Evolutionary conservation across 345 rosid species (phyloP).

Genomic region (Melaleuca quinquenervia): DNA sequence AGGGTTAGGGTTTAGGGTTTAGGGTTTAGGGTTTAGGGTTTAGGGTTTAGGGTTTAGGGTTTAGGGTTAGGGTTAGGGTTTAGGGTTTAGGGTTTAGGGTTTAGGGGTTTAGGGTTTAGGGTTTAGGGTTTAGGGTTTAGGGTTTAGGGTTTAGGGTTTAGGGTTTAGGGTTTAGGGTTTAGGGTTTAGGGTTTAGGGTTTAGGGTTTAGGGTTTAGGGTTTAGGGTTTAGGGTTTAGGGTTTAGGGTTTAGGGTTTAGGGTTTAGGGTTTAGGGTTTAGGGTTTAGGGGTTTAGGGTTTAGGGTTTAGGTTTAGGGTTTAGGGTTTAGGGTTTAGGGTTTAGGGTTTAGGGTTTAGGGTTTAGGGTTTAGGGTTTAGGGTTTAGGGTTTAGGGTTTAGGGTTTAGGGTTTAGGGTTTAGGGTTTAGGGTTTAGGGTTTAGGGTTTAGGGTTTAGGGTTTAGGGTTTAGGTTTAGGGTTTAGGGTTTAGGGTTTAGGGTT

Average conservation of each 20-base stretch:
- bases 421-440: constrained; percentile 10
- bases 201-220: constrained; percentile 15
- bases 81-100: constrained; percentile 8
- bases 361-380: constrained; percentile 9
- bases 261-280: constrained; percentile 5
- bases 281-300: not conserved
- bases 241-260: constrained; percentile 9
- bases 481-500: constrained; percentile 9
- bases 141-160: constrained; percentile 13
- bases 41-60: constrained; percentile 5
- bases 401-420: constrained; percentile 6
- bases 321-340: constrained; percentile 9
- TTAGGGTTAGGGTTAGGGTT: not conserved
- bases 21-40: constrained; percentile 14
- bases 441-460: constrained; percentile 10
- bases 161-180: constrained; percentile 11
- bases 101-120: constrained; percentile 7
- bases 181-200: constrained; percentile 10
- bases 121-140: constrained; percentile 8
- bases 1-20: constrained; percentile 8
- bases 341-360: constrained; percentile 9
- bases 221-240: constrained; percentile 15
- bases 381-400: constrained; percentile 7
- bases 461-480: constrained; percentile 11
- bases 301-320: constrained; percentile 5